phyloP scores from a whole-genome alignment of 2,329 filamentous ascomycete genomes.

The Neurospora sp. region DNA sequence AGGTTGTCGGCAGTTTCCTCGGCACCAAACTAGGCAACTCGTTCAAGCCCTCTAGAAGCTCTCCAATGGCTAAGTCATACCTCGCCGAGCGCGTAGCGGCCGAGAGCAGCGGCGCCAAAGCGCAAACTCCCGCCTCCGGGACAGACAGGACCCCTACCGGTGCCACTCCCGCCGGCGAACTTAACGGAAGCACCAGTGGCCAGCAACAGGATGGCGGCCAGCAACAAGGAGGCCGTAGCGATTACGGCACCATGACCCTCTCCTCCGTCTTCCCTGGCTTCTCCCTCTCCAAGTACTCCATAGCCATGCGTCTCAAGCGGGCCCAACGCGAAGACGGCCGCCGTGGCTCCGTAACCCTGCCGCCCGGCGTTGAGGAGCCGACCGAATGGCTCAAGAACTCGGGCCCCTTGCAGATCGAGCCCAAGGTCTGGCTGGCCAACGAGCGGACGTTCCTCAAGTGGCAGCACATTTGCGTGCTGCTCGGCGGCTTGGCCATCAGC shows the following conservation, averaged over 20 bases:
- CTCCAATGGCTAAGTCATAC: slow-evolving; percentile 58
- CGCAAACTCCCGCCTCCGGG: slow-evolving; percentile 5
- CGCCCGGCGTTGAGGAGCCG: slow-evolving; percentile 81
- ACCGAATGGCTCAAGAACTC: slow-evolving; percentile 88
- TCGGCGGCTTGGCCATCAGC: slow-evolving; percentile 73
- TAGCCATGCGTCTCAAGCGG: slow-evolving; percentile 32
- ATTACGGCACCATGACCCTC: slow-evolving; percentile 42
- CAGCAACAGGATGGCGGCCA: background rate
- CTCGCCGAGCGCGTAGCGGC: slow-evolving; percentile 45
- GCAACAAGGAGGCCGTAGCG: slow-evolving; percentile 14
- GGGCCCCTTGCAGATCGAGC: slow-evolving; percentile 85
- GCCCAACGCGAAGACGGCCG: slow-evolving; percentile 33
- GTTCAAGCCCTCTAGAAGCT: slow-evolving; percentile 54
- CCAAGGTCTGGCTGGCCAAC: slow-evolving; percentile 97
- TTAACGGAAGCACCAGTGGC: background rate
- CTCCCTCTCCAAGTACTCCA: slow-evolving; percentile 68
- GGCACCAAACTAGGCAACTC: slow-evolving; percentile 43
- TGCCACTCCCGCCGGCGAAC: slow-evolving; percentile 13
- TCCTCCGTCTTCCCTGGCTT: slow-evolving; percentile 73
- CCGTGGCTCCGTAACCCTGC: slow-evolving; percentile 39
- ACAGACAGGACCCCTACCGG: slow-evolving; percentile 14
- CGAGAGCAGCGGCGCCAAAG: slow-evolving; percentile 27
- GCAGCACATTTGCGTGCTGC: slow-evolving; percentile 87
- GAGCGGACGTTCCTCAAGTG: slow-evolving; percentile 98
- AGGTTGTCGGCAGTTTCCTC: slow-evolving; percentile 81